Evolutionary conservation across 2,329 filamentous ascomycete genomes (phyloP), one percentile per base, ranked within the genome.

Genomic region (Venturia oleaginea): DNA sequence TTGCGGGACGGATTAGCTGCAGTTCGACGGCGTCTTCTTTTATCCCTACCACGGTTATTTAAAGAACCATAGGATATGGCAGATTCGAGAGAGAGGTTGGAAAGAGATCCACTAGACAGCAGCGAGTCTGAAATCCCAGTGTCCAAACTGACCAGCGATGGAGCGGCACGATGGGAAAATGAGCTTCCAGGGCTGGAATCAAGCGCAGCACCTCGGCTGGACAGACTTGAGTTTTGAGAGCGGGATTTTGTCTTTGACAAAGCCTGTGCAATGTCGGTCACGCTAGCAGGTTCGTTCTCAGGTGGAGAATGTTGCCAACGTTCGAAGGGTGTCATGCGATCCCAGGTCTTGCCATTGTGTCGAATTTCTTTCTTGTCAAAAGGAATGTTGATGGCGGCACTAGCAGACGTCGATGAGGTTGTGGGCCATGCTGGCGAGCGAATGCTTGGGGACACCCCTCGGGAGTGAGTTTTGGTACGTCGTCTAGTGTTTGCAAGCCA

Each of bases 401-500:
- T 83, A 64, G 84, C 24, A 17, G 32, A 22, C 19, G 64, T n/a
- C 22, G 63, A 82, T 64, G 83, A 32, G 22, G 37, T 37, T 24
- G 64, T 63, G 10, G 65, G 65, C 64, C 55, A 62, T 54, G 59
- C 60, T 38, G 65, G 83, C 67, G 81, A 82, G 32, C 85, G 82
- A 57, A 87, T 78, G 68, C 87, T 84, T 0, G 91, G 89, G 4
- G 90, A 92, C 22, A 83, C 85, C 37, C 84, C 86, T 67, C 87
- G 82, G 1, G 84, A 80, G 59, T 86, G 84, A 64, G 89, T 86
- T 77, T 96, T 96, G 70, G 90, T 87, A 67, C 92, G 84, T 65
- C 92, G 85, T 54, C 92, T 86, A 65, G 91, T 91, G 75, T 96
- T 96, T 66, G 92, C 92, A 59, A 96, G 84, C 92, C 92, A 96